Evolutionary conservation across 192 early-diverging fungal species (phyloP), one percentile per base, ranked within the genome.

Genomic region (Allomyces macrogynus): DNA sequence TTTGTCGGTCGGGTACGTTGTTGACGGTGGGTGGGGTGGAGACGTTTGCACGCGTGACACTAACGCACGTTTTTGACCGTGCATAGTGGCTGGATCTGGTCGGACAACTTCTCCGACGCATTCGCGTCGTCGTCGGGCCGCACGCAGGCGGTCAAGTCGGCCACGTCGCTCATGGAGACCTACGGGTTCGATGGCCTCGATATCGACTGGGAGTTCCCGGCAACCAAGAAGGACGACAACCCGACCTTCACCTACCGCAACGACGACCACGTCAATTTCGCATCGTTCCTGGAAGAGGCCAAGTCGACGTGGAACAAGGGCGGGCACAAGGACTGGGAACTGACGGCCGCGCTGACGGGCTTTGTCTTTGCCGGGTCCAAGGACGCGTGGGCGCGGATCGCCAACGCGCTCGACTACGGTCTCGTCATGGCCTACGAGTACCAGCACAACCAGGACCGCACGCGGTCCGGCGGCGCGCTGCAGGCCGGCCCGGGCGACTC

Each of bases 121-220:
- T n/a, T 65, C 16, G 60, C 5, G 18, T n/a, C 44, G 24, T 7
- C 60, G 18, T 25, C 26, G 7, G 26, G 60, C 64, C 18, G 32
- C 40, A 1, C 14, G 32, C 44, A 25, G 24, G 18, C 40, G 25
- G 32, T 57, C 49, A n/a, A 57, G 16, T 20, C 49, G 16, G 12
- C 49, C 49, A 57, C 20, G 12, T 14, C 49, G 16, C 12, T 57
- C 16, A n/a, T n/a, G 16, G 49, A 57, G 49, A 57, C 49, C 49
- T 57, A 57, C 49, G 49, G 49, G 16, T 57, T 57, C 20, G 49
- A 57, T 10, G 49, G n/a, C n/a, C 32, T 54, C 25, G 64, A 65
- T 57, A 65, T 65, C 25, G 64, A 65, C 32, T 65, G 64, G 64
- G 64, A 65, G 60, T 65, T 32, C 60, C 64, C 64, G 4, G 43